These are phyloP conservation scores for Tribonema minus DNA, from an alignment of 108 stramenopile genomes.

Conservation along the genomic window DNA sequence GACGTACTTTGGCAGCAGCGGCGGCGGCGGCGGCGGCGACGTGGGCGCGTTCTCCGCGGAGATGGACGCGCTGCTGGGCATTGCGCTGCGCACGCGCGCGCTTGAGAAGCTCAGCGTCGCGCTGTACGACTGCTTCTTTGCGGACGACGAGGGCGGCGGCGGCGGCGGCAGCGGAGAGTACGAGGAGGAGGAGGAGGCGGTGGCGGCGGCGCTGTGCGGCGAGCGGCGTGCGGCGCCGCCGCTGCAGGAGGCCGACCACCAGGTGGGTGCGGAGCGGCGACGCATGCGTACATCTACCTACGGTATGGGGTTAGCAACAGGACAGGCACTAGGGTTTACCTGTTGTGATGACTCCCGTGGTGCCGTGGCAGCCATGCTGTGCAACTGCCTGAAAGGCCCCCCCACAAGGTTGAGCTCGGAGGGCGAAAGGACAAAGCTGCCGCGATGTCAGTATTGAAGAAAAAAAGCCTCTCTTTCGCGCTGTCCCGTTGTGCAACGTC, in stretches of 20 bases:
- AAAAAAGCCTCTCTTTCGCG: too few relatives aligned
- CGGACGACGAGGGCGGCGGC: constrained; percentile 5
- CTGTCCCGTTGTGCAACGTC: too few relatives aligned
- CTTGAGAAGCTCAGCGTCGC: constrained; percentile 60
- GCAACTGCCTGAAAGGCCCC: too few relatives aligned
- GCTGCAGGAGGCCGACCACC: constrained; percentile 41
- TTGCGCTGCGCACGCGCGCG: constrained; percentile 49
- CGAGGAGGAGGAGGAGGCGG: neutral
- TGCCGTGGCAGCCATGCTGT: too few relatives aligned
- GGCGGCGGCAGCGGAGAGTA: neutral
- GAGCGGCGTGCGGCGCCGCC: too few relatives aligned
- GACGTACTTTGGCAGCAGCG: constrained; percentile 48
- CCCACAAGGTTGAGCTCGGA: too few relatives aligned
- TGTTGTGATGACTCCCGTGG: too few relatives aligned
- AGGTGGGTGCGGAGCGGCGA: neutral
- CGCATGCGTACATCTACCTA: too few relatives aligned
- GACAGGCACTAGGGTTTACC: too few relatives aligned
- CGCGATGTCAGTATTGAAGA: too few relatives aligned
- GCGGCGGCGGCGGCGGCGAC: neutral
- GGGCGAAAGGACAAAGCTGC: too few relatives aligned
- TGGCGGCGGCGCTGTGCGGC: neutral
- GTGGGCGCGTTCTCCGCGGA: constrained; percentile 52
- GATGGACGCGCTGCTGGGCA: constrained; percentile 56
- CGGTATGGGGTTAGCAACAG: too few relatives aligned
- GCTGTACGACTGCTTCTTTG: constrained; percentile 51